Evolutionary conservation across 2,329 filamentous ascomycete species (phyloP).

Genomic region (Neocatenulostroma microsporum): DNA sequence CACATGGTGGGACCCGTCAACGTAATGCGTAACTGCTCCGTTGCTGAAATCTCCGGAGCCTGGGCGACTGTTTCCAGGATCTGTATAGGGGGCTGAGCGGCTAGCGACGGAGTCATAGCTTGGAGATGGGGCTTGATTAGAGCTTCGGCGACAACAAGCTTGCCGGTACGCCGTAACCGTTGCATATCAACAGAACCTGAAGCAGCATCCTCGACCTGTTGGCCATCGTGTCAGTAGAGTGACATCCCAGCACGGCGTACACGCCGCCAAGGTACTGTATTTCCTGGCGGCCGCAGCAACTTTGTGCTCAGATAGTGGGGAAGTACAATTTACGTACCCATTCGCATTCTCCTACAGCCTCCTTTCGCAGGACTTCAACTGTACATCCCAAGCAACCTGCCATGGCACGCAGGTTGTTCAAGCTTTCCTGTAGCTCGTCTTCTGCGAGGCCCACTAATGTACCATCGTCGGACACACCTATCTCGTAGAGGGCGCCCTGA

Average conservation of each 20-base stretch:
- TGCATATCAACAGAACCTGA: too few relatives aligned
- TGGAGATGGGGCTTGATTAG: constrained; percentile 64
- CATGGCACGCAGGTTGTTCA: constrained; percentile 80
- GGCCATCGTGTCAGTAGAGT: too few relatives aligned
- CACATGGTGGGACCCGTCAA: constrained; percentile 83
- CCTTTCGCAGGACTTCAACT: constrained; percentile 71
- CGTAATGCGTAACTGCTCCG: constrained; percentile 75
- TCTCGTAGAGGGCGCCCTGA: constrained; percentile 87
- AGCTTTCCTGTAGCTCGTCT: constrained; percentile 87
- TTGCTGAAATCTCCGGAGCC: constrained; percentile 30
- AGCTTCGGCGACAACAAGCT: constrained; percentile 83
- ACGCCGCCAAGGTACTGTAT: too few relatives aligned
- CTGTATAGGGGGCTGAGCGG: too few relatives aligned
- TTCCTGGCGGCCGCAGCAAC: constrained; percentile 17
- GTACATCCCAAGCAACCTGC: constrained; percentile 83
- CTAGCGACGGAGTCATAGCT: constrained; percentile 13
- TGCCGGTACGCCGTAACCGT: constrained; percentile 38
- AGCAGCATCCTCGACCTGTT: too few relatives aligned
- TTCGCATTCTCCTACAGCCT: constrained; percentile 79
- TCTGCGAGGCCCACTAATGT: constrained; percentile 79
- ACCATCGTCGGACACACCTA: constrained; percentile 91
- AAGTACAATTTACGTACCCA: too few relatives aligned
- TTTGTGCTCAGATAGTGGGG: too few relatives aligned
- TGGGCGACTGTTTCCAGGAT: too few relatives aligned
- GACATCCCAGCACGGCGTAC: too few relatives aligned